Evolutionary conservation across 192 early-diverging fungal species (phyloP).

Genomic region (Umbelopsis vinacea): DNA sequence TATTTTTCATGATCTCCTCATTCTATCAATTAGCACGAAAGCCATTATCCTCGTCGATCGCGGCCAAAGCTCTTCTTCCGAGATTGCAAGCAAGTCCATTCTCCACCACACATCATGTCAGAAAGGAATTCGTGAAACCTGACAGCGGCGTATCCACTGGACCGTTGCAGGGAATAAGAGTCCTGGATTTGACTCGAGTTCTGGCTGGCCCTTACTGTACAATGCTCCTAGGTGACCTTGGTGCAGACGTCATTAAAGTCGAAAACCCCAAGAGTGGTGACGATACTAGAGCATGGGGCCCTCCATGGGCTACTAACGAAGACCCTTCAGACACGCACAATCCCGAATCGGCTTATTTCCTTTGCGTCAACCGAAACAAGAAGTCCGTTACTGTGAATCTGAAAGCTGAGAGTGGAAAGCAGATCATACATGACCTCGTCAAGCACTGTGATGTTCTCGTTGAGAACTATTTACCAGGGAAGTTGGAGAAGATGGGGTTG

Average conservation of each 20-base stretch:
- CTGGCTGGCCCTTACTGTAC: constrained; percentile 81
- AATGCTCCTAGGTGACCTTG: constrained; percentile 79
- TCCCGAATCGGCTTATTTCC: constrained; percentile 87
- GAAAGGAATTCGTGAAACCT: constrained; percentile 12
- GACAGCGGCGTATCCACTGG: constrained; percentile 27
- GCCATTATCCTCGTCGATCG: neutral
- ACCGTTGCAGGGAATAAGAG: constrained; percentile 66
- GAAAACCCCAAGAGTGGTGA: constrained; percentile 84
- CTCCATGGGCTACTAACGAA: constrained; percentile 55
- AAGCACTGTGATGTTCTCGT: constrained; percentile 78
- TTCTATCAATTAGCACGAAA: neutral
- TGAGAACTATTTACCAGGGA: constrained; percentile 93
- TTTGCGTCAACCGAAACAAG: constrained; percentile 94
- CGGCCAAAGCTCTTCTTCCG: neutral
- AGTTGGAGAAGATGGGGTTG: constrained; percentile 74
- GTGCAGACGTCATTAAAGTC: constrained; percentile 90
- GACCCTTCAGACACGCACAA: constrained; percentile 32
- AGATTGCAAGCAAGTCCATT: neutral
- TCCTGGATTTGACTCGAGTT: constrained; percentile 75
- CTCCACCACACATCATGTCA: neutral
- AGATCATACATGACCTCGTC: constrained; percentile 72
- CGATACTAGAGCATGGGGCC: constrained; percentile 91
- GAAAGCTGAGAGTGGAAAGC: constrained; percentile 63
- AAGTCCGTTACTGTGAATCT: constrained; percentile 87
- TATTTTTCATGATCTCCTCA: neutral